Conservation (phyloP, 305 asterid genomes). For the Coffea humblotiana region DNA sequence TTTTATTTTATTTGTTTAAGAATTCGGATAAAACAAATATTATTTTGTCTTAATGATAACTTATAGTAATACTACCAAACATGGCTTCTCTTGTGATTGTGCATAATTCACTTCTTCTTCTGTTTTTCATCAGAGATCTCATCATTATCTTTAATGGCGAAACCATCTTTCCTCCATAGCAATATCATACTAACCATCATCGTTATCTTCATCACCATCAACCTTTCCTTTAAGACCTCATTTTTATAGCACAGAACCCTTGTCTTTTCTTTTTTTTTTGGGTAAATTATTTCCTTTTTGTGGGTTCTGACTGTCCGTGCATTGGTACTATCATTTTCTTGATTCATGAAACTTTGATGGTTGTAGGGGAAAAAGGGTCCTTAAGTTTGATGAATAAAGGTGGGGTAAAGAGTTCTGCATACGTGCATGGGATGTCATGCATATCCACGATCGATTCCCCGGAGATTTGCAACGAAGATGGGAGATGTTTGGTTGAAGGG, state of each 20-base stretch:
- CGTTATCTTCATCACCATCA: background rate
- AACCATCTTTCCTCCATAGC: constrained; percentile 19
- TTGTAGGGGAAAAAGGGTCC: constrained; percentile 33
- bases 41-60: constrained; percentile 17
- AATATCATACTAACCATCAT: background rate
- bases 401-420: constrained; percentile 29
- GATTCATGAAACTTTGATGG: background rate
- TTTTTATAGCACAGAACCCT: constrained; percentile 7
- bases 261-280: background rate
- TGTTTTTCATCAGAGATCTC: constrained; percentile 30
- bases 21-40: constrained; percentile 13
- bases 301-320: background rate
- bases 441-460: constrained; percentile 27
- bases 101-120: constrained; percentile 6
- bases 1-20: background rate
- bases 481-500: constrained; percentile 17
- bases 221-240: constrained; percentile 26
- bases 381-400: constrained; percentile 39
- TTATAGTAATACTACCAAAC: constrained; percentile 8
- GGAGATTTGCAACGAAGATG: constrained; percentile 35
- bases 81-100: constrained; percentile 18
- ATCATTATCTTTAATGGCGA: constrained; percentile 22
- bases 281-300: background rate
- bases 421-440: constrained; percentile 36
- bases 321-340: background rate